Base-by-base conservation (phyloP, 2,329 filamentous ascomycete genomes). In the Beauveria sp. region DNA sequence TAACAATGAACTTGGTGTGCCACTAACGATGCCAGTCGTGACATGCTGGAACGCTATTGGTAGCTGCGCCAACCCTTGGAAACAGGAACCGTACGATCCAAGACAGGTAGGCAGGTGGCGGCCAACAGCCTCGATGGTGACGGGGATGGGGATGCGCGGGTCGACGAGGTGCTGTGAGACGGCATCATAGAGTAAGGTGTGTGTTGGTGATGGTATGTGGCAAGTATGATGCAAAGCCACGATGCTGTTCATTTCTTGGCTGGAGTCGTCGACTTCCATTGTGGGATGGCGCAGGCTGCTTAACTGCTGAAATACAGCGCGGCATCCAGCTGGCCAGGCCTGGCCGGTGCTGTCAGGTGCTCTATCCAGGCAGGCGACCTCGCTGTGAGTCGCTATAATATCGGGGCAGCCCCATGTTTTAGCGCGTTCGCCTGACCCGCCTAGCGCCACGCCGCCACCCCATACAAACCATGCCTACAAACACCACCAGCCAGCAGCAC, bases 371-470 rank as follows among this genome's bases (percentile, higher is more conserved):
- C 22, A 40, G n/a, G 7, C 4, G 8, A 26, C 14, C 28, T 24
- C 55, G 45, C 55, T 50, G 22, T 42, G 31, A 34, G 31, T 34
- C 31, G 31, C 31, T 14, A 34, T 34, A 48, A 18, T 42, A 22
- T 18, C 10, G 3, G 20, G 18, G 4, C 53, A 46, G 40, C 18
- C 26, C 52, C 34, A 16, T 40, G 10, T n/a, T 57, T 49, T 58
- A 58, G 55, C 55, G 55, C 55, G 42, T 42, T 42, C 22, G 22
- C 46, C 56, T 51, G 57, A 53, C 57, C 57, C 48, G 57, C 57
- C 45, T 22, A 24, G 54, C 40, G 56, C 34, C 46, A 51, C 48
- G 24, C 10, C 48, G 22, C 48, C 31, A 34, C 48, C 53, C 26
- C 53, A 46, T 48, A 42, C 42, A 38, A 48, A 46, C 42, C 12